A percentile compares a stretch with the other conserved stretches of the same genome.
phyloP scores from a whole-genome alignment of 2,329 filamentous ascomycete genomes.

The Reticulascus tulasneorum region DNA sequence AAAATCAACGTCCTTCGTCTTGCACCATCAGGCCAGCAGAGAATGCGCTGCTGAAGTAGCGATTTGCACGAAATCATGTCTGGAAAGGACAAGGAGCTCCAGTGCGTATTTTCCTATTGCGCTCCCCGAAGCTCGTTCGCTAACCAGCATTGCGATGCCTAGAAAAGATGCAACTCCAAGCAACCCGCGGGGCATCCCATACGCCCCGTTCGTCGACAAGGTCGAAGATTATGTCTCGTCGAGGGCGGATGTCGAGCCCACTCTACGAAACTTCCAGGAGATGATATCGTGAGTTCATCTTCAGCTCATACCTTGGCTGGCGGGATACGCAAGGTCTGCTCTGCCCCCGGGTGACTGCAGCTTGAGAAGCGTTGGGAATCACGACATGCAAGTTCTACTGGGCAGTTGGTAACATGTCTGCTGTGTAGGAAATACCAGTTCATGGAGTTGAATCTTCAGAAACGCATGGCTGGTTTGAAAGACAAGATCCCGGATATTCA shows the following conservation, averaged over 20 bases:
- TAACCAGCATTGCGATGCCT: slow-evolving; percentile 2
- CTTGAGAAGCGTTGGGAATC: background rate
- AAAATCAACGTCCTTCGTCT: too few relatives aligned
- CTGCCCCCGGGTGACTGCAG: background rate
- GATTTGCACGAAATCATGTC: slow-evolving; percentile 9
- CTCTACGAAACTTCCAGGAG: slow-evolving; percentile 81
- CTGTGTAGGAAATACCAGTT: slow-evolving; percentile 90
- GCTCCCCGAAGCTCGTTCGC: background rate
- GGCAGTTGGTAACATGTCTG: slow-evolving; percentile 10
- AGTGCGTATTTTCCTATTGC: background rate
- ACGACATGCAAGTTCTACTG: too few relatives aligned
- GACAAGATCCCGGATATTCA: slow-evolving; percentile 97
- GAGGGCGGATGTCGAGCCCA: slow-evolving; percentile 73
- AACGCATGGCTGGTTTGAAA: slow-evolving; percentile 73
- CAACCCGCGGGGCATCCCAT: slow-evolving; percentile 79
- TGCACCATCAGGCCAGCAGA: slow-evolving; percentile 9
- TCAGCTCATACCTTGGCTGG: background rate
- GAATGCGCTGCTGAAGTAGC: slow-evolving; percentile 9
- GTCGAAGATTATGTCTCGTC: slow-evolving; percentile 84
- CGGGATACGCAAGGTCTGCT: background rate
- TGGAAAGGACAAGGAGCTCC: slow-evolving; percentile 10
- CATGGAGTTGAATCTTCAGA: slow-evolving; percentile 93
- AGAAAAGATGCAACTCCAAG: slow-evolving; percentile 54
- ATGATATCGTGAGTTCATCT: slow-evolving; percentile 76
- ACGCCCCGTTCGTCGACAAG: slow-evolving; percentile 80